These are phyloP conservation scores for Cyclotella sp. DNA, from an alignment of 108 stramenopile species.

Conservation along the genomic window DNA sequence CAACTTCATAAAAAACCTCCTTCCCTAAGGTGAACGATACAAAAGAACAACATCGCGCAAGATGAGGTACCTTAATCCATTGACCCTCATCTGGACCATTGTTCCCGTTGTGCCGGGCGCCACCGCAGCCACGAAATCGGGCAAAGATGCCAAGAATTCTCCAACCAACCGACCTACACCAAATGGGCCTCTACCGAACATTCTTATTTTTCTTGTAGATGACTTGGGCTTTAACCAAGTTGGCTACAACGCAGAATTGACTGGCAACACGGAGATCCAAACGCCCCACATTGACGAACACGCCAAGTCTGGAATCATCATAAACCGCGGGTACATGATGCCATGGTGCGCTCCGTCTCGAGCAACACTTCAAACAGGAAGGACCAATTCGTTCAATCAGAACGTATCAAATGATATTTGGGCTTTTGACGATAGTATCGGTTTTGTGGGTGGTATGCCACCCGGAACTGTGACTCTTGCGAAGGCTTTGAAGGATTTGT, in stretches of 20 bases:
- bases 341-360: not conserved
- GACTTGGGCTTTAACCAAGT: slow-evolving; percentile 1
- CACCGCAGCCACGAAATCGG: too few species aligned
- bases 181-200: not conserved
- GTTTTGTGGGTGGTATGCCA: slow-evolving; percentile 1
- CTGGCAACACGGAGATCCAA: not conserved
- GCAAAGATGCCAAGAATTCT: too few species aligned
- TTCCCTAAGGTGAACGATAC: too few species aligned
- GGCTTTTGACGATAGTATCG: not conserved
- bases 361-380: not conserved
- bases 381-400: not conserved
- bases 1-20: too few species aligned
- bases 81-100: too few species aligned
- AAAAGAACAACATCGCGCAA: too few species aligned
- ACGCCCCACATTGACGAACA: slow-evolving; percentile 3
- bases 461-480: not conserved
- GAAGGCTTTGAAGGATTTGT: not conserved
- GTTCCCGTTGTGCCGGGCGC: too few species aligned
- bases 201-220: not conserved
- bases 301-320: not conserved
- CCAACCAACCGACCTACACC: too few species aligned
- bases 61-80: too few species aligned
- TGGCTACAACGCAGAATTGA: not conserved
- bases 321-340: slow-evolving; percentile 2
- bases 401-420: not conserved